A percentile compares a stretch with the other conserved stretches of the same genome.
Conservation (phyloP, 306 rosid species). For the Malus sieversii region DNA sequence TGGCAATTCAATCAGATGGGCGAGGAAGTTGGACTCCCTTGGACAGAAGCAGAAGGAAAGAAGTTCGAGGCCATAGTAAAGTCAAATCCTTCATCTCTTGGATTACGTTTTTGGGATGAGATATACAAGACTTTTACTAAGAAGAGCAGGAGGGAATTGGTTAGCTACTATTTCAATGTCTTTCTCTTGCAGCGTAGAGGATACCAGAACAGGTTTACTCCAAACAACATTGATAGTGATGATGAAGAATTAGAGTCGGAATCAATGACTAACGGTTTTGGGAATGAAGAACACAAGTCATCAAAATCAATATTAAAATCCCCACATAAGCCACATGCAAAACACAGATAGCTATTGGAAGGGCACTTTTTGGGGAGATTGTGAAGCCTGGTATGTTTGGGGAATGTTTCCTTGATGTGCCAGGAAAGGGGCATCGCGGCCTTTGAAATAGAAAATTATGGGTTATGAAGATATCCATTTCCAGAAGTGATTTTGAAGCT, state of each 20-base stretch:
- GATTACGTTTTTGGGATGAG: constrained; percentile 43
- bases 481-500: background rate
- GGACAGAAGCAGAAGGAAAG: constrained; percentile 58
- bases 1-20: constrained; percentile 62
- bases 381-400: constrained; percentile 10
- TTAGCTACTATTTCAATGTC: constrained; percentile 88
- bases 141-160: constrained; percentile 58
- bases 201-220: constrained; percentile 68
- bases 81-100: constrained; percentile 33
- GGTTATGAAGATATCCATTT: background rate
- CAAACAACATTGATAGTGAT: constrained; percentile 53
- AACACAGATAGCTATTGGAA: constrained; percentile 15
- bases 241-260: constrained; percentile 45
- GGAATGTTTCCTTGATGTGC: constrained; percentile 11
- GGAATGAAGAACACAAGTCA: constrained; percentile 28
- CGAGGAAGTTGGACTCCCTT: constrained; percentile 45
- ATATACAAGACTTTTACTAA: constrained; percentile 37
- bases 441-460: background rate
- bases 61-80: constrained; percentile 39
- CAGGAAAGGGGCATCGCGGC: background rate
- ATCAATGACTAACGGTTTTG: constrained; percentile 31
- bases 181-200: constrained; percentile 64
- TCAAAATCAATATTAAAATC: constrained; percentile 33
- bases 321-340: constrained; percentile 34
- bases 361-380: background rate